phyloP scores from a whole-genome alignment of 345 rosid species.

The Gossypium ekmanianum region DNA sequence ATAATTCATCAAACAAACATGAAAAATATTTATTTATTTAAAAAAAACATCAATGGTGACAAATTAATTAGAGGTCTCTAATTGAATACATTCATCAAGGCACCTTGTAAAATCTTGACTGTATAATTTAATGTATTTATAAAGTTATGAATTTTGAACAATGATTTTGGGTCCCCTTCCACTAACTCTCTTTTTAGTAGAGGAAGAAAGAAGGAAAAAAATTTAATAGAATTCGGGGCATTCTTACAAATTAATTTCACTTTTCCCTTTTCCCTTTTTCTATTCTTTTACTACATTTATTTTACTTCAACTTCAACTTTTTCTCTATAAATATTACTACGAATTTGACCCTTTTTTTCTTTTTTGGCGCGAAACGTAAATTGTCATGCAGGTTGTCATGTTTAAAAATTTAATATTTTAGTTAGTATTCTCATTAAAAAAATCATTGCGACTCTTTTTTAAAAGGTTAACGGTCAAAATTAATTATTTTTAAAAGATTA shows the following conservation, averaged over 20 bases:
- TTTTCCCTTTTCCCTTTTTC: neutral
- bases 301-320: neutral
- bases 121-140: neutral
- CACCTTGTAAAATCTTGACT: constrained; percentile 1
- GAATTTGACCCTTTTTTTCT: neutral
- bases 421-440: too few relatives aligned
- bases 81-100: neutral
- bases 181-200: neutral
- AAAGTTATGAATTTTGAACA: neutral
- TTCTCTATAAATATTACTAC: neutral
- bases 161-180: neutral
- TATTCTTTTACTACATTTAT: neutral
- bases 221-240: neutral
- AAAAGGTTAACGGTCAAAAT: too few relatives aligned
- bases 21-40: neutral
- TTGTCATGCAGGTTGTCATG: too few relatives aligned
- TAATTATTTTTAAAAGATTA: too few relatives aligned
- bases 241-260: neutral
- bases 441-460: too few relatives aligned
- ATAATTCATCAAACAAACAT: too few relatives aligned
- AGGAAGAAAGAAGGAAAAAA: neutral
- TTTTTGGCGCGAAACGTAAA: too few relatives aligned
- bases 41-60: neutral
- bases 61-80: neutral
- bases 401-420: too few relatives aligned